phyloP scores from a whole-genome alignment of 2,329 filamentous ascomycete genomes.

The Claviceps quebecensis region DNA sequence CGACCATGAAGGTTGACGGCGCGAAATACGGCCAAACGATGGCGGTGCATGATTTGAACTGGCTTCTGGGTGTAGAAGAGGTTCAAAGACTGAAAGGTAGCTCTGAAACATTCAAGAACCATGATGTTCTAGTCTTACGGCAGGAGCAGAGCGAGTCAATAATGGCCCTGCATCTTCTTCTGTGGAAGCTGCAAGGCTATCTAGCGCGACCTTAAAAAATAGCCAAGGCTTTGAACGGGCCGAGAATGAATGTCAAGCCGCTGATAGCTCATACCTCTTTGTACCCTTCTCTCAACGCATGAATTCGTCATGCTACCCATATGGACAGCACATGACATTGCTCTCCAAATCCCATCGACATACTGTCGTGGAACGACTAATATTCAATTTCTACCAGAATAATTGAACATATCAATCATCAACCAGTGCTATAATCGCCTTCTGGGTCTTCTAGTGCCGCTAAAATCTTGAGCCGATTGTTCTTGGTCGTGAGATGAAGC shows the following conservation, averaged over 20 bases:
- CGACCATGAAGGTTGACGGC: conserved; percentile 28
- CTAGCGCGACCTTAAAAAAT: conserved; percentile 13
- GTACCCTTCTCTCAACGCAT: background rate
- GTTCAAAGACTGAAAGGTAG: conserved; percentile 24
- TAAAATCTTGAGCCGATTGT: background rate
- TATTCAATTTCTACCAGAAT: no score
- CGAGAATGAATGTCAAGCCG: background rate
- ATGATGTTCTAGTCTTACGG: conserved; percentile 28
- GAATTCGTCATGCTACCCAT: no score
- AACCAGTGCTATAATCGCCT: background rate
- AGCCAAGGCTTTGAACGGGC: background rate
- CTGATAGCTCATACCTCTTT: background rate
- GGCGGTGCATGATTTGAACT: conserved; percentile 37
- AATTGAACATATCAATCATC: background rate
- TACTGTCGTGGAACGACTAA: no score
- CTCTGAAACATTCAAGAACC: conserved; percentile 20
- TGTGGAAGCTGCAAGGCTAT: conserved; percentile 48
- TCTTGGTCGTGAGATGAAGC: background rate
- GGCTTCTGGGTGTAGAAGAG: conserved; percentile 36
- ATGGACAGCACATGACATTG: no score
- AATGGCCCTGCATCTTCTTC: conserved; percentile 29
- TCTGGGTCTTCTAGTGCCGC: background rate
- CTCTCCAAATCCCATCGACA: no score
- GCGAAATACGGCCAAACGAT: conserved; percentile 23
- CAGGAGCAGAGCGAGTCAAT: conserved; percentile 24